Evolutionary conservation across 2,329 filamentous ascomycete genomes (phyloP).

Genomic region (Metarhizium robertsii): DNA sequence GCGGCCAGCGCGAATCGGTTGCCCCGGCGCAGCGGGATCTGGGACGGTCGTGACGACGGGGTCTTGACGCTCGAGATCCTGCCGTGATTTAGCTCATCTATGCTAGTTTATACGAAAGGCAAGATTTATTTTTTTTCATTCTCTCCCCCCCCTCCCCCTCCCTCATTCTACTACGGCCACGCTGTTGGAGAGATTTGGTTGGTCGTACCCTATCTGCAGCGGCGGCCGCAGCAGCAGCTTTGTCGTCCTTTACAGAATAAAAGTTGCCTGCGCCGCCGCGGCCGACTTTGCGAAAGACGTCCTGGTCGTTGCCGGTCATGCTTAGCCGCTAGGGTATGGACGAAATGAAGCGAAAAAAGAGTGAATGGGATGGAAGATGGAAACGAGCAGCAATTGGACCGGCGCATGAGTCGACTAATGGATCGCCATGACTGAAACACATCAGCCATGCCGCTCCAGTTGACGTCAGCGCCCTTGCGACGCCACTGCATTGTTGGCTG

Average conservation of each 20-base stretch:
- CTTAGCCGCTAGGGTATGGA: neutral
- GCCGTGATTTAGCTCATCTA: neutral
- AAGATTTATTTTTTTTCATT: too few relatives aligned
- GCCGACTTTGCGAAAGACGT: constrained; percentile 42
- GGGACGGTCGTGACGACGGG: neutral
- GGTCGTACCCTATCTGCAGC: constrained; percentile 1
- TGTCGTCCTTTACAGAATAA: constrained; percentile 40
- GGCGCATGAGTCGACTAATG: neutral
- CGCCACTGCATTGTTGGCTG: too few relatives aligned
- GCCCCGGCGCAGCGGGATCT: constrained; percentile 10
- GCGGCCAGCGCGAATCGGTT: constrained; percentile 7
- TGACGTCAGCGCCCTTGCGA: neutral
- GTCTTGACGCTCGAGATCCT: constrained; percentile 32
- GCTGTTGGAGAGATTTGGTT: neutral
- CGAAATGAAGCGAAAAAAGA: neutral
- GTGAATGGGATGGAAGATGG: neutral
- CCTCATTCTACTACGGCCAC: too few relatives aligned
- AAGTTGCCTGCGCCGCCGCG: constrained; percentile 59
- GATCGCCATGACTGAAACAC: neutral
- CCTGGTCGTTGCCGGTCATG: constrained; percentile 20
- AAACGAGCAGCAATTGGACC: neutral
- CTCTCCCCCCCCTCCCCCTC: too few relatives aligned
- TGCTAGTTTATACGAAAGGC: neutral
- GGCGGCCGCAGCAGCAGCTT: constrained; percentile 27
- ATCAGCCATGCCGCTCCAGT: neutral